These are phyloP conservation scores for Wickerhamiella australiensis DNA, from an alignment of 805 yeast species.

Conservation along the genomic window DNA sequence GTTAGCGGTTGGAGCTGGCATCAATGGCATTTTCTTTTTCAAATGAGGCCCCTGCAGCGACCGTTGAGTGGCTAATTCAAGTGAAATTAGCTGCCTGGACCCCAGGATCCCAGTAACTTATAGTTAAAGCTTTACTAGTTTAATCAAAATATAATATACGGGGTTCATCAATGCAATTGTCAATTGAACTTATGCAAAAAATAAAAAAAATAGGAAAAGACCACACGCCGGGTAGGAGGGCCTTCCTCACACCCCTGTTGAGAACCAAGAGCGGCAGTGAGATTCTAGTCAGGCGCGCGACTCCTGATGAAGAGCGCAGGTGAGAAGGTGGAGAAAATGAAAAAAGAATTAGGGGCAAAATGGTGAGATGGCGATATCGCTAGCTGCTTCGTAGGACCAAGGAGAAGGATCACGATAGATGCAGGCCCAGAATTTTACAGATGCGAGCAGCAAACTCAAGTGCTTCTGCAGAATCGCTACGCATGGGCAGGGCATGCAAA, in stretches of 20 bases:
- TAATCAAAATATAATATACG: neutral
- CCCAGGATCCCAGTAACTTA: neutral
- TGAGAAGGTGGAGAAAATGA: too few relatives aligned
- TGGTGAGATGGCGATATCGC: neutral
- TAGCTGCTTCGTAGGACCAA: too few relatives aligned
- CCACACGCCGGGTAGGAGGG: neutral
- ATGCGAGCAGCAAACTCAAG: slow-evolving; percentile 10
- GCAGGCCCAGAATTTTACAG: slow-evolving; percentile 5
- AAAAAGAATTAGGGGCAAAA: neutral
- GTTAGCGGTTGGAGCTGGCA: too few relatives aligned
- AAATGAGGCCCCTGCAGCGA: neutral
- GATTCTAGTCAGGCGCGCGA: too few relatives aligned
- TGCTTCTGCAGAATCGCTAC: slow-evolving; percentile 5
- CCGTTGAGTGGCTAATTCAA: neutral
- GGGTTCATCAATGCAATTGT: neutral
- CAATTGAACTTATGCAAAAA: neutral
- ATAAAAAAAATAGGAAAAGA: neutral
- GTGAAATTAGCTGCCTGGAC: neutral
- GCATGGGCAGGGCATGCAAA: neutral
- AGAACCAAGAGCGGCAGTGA: neutral
- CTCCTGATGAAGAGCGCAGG: too few relatives aligned
- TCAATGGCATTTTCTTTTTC: neutral
- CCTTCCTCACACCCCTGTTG: neutral
- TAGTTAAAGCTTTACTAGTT: neutral
- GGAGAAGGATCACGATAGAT: neutral